A percentile compares a stretch with the other conserved stretches of the same genome.
Evolutionary conservation across 2,329 filamentous ascomycete genomes (phyloP).

Genomic region (Aureobasidium uvarum): DNA sequence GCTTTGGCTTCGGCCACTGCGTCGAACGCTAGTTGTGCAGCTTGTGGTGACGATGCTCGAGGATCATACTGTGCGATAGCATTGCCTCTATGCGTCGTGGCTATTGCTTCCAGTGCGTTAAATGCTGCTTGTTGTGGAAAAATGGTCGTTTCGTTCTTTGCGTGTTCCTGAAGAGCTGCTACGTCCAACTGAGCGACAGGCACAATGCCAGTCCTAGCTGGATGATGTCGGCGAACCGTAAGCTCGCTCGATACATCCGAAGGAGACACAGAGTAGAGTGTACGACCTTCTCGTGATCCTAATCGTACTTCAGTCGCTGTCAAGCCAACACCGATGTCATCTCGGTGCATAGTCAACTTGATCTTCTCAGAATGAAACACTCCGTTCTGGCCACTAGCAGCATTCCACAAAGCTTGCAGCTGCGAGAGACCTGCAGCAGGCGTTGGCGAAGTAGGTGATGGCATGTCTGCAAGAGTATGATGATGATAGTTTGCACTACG

Average conservation of each 20-base stretch:
- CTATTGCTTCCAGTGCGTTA: conserved; percentile 46
- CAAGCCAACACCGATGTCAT: neutral
- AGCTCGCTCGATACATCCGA: conserved; percentile 22
- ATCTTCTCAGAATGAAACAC: conserved; percentile 3
- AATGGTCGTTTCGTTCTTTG: conserved; percentile 37
- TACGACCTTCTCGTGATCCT: conserved; percentile 22
- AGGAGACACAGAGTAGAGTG: conserved; percentile 7
- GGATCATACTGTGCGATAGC: conserved; percentile 67
- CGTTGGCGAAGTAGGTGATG: conserved; percentile 8
- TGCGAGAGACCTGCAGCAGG: conserved; percentile 25
- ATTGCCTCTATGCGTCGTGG: conserved; percentile 46
- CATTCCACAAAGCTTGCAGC: conserved; percentile 27
- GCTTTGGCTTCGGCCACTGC: conserved; percentile 62
- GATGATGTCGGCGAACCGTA: conserved; percentile 26
- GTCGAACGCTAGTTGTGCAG: conserved; percentile 60
- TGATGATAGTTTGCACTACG: neutral
- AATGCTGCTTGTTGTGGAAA: conserved; percentile 51
- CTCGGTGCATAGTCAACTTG: conserved; percentile 23
- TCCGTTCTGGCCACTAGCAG: conserved; percentile 21
- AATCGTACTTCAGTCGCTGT: conserved; percentile 16
- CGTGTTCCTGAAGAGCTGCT: conserved; percentile 26
- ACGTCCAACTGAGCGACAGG: conserved; percentile 27
- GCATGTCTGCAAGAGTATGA: neutral
- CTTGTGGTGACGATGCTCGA: conserved; percentile 60
- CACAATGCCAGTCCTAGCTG: conserved; percentile 22